Base-by-base conservation (phyloP, 345 rosid genomes). In the Acer negundo region DNA sequence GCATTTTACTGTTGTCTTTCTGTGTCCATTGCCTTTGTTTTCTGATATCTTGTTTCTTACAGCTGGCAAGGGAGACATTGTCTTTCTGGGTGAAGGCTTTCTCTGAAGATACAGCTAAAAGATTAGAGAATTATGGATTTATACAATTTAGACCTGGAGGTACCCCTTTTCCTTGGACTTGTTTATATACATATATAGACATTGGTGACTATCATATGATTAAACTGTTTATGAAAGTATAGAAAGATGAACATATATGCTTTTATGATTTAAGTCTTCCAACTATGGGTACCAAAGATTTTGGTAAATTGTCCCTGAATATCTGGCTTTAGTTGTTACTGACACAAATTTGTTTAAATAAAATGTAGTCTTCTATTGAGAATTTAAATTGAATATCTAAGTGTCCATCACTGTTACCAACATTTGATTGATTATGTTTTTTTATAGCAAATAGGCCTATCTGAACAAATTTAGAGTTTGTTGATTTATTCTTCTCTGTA, bases 71-170 rank as follows among this genome's bases (percentile, higher is more conserved):
- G 83, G 99, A 96, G 84, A 82, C 97, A 7, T 77, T 96, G 83
- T 96, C 99, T 77, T 96, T 92, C 84, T 96, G 99, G 99, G 98
- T 94, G 75, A 96, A 96, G 84, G 99, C 99, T 76, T 96, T 94
- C 81, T 96, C 99, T 23, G 97, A 91, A 84, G 99, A 94, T 77
- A 96, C 99, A 46, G 93, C 99, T 19, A 96, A 96, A 84, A 88
- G 99, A 81, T 84, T 96, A 83, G 97, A 96, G 83, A 96, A 96
- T 70, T 96, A 88, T 73, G 99, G 99, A 42, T 96, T 92, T 82
- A 96, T 96, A 83, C 98, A 96, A 69, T 88, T 89, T 67, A 91
- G 98, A 81, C 92, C 98, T 72, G 99, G 99, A 89, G 99, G 99
- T 96, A 88, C 66, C 15, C 6, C 23, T 28, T 81, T 23, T 67